Percentiles rank a stretch among this genome's conserved stretches.
Conservation (phyloP, 1,139 yeast species). For the Nakaseomyces sp. region DNA sequence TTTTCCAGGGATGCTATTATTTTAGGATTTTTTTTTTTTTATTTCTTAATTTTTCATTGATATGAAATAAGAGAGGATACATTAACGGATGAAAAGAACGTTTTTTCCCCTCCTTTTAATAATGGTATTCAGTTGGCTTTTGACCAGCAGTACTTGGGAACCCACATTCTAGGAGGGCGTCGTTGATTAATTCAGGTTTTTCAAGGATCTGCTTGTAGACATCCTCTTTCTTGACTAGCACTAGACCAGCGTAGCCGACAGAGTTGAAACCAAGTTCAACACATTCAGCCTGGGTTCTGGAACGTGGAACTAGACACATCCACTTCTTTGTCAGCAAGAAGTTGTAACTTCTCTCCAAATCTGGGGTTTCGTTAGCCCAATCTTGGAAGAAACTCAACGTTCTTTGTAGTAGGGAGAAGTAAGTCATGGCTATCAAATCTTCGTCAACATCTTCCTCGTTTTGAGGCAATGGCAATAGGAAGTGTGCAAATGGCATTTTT, state of each 20-base stretch:
- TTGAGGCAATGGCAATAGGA: slow-evolving; percentile 55
- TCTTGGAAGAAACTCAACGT: slow-evolving; percentile 57
- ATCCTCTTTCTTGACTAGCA: slow-evolving; percentile 65
- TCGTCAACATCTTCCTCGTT: slow-evolving; percentile 39
- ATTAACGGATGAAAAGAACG: too few species aligned
- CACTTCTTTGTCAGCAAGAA: slow-evolving; percentile 71
- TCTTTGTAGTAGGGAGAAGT: slow-evolving; percentile 62
- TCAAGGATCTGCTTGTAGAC: slow-evolving; percentile 35
- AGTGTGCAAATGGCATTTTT: slow-evolving; percentile 74
- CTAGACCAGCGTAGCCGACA: slow-evolving; percentile 69
- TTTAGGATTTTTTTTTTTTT: too few species aligned
- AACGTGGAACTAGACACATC: slow-evolving; percentile 82
- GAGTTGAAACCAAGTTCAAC: slow-evolving; percentile 60
- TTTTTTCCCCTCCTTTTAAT: too few species aligned
- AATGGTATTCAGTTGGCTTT: slow-evolving; percentile 40
- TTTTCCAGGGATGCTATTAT: too few species aligned
- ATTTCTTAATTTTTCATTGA: neutral
- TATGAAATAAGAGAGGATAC: too few species aligned
- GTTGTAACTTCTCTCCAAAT: slow-evolving; percentile 49
- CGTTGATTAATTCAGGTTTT: slow-evolving; percentile 34
- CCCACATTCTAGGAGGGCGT: slow-evolving; percentile 52
- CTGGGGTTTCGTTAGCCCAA: slow-evolving; percentile 34
- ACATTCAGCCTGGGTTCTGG: slow-evolving; percentile 30
- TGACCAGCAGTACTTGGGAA: slow-evolving; percentile 47
- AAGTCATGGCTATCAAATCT: slow-evolving; percentile 48